A percentile compares a stretch with the other conserved stretches of the same genome.
phyloP scores from a whole-genome alignment of 139 green algal species.

The Volvox africanus region DNA sequence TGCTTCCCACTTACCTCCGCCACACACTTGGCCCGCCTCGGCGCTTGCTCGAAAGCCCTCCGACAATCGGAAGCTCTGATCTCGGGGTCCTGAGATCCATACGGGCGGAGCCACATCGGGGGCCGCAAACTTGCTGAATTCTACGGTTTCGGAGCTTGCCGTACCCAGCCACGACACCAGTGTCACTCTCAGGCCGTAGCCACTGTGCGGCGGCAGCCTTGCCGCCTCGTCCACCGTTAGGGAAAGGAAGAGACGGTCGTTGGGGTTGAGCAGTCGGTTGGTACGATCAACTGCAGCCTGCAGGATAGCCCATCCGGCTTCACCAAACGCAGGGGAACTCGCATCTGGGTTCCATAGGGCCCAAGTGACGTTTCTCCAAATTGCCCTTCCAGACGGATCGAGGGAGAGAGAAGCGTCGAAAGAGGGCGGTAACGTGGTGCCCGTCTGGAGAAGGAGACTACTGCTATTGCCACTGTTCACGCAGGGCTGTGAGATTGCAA shows the following conservation, averaged over 20 bases:
- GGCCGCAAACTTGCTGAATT: neutral
- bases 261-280: neutral
- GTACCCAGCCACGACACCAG: slow-evolving; percentile 38
- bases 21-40: neutral
- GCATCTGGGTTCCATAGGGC: neutral
- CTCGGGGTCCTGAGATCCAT: neutral
- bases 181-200: neutral
- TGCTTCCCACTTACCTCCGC: neutral
- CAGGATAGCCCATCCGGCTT: neutral
- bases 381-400: slow-evolving; percentile 6
- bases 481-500: neutral
- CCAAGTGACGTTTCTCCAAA: slow-evolving; percentile 2
- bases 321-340: too few species aligned
- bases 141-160: neutral
- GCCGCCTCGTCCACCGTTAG: neutral
- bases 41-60: neutral
- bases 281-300: neutral
- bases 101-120: neutral
- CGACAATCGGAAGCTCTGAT: neutral
- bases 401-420: slow-evolving; percentile 23
- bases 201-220: neutral
- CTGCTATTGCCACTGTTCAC: neutral
- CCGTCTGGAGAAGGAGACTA: neutral
- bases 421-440: neutral
- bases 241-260: neutral